Conservation (phyloP, 2,329 filamentous ascomycete genomes). For the Epichloe amarillans region DNA sequence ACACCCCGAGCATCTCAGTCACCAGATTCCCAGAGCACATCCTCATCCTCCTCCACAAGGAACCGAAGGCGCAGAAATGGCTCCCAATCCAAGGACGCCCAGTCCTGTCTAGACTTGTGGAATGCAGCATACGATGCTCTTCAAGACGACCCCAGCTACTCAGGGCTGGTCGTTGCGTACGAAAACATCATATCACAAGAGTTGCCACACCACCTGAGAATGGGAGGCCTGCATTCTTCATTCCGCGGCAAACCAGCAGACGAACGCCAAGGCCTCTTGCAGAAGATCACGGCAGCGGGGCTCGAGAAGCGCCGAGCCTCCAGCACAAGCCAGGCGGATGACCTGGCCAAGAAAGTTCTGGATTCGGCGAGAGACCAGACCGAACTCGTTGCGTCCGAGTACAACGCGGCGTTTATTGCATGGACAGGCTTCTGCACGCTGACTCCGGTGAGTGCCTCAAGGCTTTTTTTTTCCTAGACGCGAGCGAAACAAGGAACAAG, state of each 20-base stretch:
- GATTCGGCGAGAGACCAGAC: slow-evolving; percentile 15
- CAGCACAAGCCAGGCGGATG: slow-evolving; percentile 16
- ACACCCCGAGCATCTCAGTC: neutral
- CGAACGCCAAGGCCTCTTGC: slow-evolving; percentile 17
- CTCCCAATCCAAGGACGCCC: neutral
- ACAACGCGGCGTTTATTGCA: slow-evolving; percentile 18
- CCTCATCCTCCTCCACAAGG: neutral
- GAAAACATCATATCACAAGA: slow-evolving; percentile 23
- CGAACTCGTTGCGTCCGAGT: slow-evolving; percentile 12
- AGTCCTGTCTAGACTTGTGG: slow-evolving; percentile 18
- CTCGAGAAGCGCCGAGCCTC: slow-evolving; percentile 17
- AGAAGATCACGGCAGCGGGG: slow-evolving; percentile 17
- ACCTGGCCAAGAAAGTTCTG: slow-evolving; percentile 16
- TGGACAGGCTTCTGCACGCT: slow-evolving; percentile 24
- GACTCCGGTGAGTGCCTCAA: slow-evolving; percentile 18
- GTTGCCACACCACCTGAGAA: slow-evolving; percentile 19
- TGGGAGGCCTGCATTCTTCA: slow-evolving; percentile 14
- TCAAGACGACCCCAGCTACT: slow-evolving; percentile 15
- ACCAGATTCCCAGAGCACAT: neutral
- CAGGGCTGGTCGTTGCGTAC: slow-evolving; percentile 21
- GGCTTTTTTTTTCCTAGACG: no score
- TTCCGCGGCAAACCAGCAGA: slow-evolving; percentile 12
- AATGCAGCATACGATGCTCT: slow-evolving; percentile 21
- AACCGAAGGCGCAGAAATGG: neutral
- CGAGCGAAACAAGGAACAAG: neutral